These are phyloP conservation scores for Beauveria australis DNA, from an alignment of 2,329 filamentous ascomycete genomes.

Conservation along the genomic window DNA sequence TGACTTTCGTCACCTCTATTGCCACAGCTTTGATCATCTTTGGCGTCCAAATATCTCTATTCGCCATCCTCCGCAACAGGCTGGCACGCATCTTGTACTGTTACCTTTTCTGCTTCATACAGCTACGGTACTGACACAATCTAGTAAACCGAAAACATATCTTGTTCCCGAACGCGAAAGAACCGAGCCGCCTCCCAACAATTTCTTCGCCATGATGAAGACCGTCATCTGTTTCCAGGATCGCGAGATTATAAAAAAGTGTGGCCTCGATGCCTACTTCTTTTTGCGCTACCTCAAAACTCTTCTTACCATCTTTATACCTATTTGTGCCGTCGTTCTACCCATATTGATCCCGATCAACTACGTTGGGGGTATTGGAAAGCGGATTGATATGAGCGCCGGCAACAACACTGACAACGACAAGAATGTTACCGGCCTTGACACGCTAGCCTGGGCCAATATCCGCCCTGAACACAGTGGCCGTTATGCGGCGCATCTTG, in stretches of 20 bases:
- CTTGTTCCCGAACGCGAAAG: conserved; percentile 79
- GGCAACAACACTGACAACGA: conserved; percentile 27
- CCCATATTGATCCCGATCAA: conserved; percentile 86
- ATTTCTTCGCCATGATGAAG: conserved; percentile 43
- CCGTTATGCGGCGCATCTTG: conserved; percentile 76
- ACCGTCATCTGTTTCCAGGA: conserved; percentile 60
- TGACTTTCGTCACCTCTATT: conserved; percentile 55
- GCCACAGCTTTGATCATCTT: conserved; percentile 56
- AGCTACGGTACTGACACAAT: conserved; percentile 12
- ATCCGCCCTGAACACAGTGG: conserved; percentile 56
- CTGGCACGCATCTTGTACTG: conserved; percentile 72
- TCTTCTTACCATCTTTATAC: conserved; percentile 85
- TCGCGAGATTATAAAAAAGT: conserved; percentile 86
- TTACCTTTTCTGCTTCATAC: neutral
- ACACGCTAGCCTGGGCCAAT: conserved; percentile 83
- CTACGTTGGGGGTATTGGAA: conserved; percentile 59
- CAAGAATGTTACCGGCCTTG: conserved; percentile 50
- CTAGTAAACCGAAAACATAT: conserved; percentile 73
- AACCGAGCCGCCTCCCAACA: conserved; percentile 61
- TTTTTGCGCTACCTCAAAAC: conserved; percentile 77
- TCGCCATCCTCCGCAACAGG: conserved; percentile 69
- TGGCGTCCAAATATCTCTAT: conserved; percentile 57
- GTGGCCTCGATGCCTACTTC: conserved; percentile 93
- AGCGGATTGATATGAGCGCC: conserved; percentile 33
- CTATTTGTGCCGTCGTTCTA: conserved; percentile 67